Percentiles rank a stretch among this genome's conserved stretches.
These are phyloP conservation scores for Xylaria digitata DNA, from an alignment of 2,329 filamentous ascomycete species.

Conservation along the genomic window DNA sequence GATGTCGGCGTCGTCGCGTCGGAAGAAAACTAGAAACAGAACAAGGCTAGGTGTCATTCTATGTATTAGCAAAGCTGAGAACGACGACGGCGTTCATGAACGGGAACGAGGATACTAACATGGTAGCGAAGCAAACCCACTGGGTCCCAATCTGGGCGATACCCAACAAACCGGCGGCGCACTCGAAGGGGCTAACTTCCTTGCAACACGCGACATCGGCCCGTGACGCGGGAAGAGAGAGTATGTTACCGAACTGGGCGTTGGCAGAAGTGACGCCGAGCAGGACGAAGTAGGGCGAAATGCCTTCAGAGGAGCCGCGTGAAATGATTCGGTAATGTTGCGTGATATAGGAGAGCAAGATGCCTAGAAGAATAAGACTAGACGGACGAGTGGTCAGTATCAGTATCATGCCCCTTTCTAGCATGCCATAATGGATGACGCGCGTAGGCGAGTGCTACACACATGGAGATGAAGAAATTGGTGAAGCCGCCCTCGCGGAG, in stretches of 20 bases:
- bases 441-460: constrained; percentile 40
- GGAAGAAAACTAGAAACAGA: constrained; percentile 95
- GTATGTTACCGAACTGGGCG: constrained; percentile 90
- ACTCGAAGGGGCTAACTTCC: constrained; percentile 83
- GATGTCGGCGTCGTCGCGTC: constrained; percentile 66
- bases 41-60: constrained; percentile 71
- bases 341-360: constrained; percentile 91
- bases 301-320: constrained; percentile 87
- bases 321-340: constrained; percentile 93
- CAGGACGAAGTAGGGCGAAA: constrained; percentile 94
- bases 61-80: constrained; percentile 39
- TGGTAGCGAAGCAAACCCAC: constrained; percentile 90
- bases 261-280: constrained; percentile 93
- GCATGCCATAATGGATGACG: constrained; percentile 3
- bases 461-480: constrained; percentile 69
- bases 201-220: constrained; percentile 88
- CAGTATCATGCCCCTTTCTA: constrained; percentile 36
- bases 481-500: constrained; percentile 65
- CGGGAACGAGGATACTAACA: constrained; percentile 68
- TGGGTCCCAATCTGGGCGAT: constrained; percentile 92
- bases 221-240: constrained; percentile 85
- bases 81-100: constrained; percentile 3
- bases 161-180: constrained; percentile 84
- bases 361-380: constrained; percentile 83
- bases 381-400: constrained; percentile 42